These are phyloP conservation scores for Casuarina cunninghamiana DNA, from an alignment of 306 rosid species.

Conservation along the genomic window DNA sequence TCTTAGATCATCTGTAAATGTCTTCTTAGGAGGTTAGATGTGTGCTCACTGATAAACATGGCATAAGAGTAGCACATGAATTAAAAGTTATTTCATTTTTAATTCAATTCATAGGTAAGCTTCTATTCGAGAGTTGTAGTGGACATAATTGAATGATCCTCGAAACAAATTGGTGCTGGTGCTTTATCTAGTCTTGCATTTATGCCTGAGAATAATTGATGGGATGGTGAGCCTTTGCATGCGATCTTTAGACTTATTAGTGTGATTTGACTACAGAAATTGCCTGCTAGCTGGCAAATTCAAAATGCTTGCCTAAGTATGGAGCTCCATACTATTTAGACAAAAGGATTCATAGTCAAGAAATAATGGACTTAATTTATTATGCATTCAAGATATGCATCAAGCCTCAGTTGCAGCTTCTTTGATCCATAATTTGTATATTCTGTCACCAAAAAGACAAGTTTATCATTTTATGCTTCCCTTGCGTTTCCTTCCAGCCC, in stretches of 20 bases:
- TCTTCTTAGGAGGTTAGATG: slow-evolving; percentile 1
- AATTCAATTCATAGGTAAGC: slow-evolving; percentile 4
- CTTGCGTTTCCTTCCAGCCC: background rate
- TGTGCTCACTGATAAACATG: slow-evolving; percentile 20
- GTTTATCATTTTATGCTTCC: background rate
- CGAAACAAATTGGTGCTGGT: background rate
- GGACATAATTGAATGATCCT: background rate
- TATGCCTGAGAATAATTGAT: slow-evolving; percentile 9
- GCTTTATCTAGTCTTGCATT: slow-evolving; percentile 1
- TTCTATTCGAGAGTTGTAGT: background rate
- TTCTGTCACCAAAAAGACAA: background rate
- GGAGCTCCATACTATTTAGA: background rate
- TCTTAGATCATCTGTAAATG: background rate
- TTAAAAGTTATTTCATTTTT: background rate
- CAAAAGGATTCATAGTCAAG: background rate
- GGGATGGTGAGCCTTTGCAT: background rate
- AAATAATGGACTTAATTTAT: background rate
- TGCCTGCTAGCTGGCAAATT: background rate
- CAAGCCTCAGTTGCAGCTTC: background rate
- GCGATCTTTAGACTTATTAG: background rate
- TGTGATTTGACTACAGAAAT: background rate
- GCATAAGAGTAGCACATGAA: slow-evolving; percentile 3
- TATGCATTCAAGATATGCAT: background rate
- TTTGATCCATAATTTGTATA: background rate
- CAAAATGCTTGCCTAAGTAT: background rate